Percentiles rank a stretch among this genome's conserved stretches.
Evolutionary conservation across 306 rosid genomes (phyloP).

Genomic region (Cucurbita pepo): DNA sequence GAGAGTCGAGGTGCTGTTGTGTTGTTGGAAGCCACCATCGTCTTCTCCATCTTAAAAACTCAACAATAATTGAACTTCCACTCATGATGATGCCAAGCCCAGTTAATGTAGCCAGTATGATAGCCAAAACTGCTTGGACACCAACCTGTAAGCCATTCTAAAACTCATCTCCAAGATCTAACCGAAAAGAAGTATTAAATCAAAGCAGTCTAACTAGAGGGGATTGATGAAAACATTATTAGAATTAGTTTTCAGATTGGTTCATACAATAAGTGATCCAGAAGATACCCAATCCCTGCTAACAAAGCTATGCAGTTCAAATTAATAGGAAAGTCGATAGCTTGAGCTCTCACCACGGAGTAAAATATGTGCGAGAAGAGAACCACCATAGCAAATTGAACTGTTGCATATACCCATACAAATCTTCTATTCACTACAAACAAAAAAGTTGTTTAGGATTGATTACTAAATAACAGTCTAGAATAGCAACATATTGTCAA

Average conservation of each 20-base stretch:
- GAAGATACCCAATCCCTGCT: not conserved
- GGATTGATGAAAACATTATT: not conserved
- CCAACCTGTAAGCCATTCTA: slow-evolving; percentile 34
- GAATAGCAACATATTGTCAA: not conserved
- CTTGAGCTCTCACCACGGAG: slow-evolving; percentile 45
- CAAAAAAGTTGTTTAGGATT: not conserved
- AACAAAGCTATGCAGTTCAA: not conserved
- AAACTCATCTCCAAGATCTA: not conserved
- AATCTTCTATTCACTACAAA: slow-evolving; percentile 61
- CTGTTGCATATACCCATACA: slow-evolving; percentile 71
- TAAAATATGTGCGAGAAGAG: slow-evolving; percentile 79
- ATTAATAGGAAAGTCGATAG: slow-evolving; percentile 3
- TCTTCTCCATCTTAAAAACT: slow-evolving; percentile 43
- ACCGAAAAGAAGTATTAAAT: not conserved
- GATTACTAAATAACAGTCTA: not conserved
- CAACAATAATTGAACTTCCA: slow-evolving; percentile 64
- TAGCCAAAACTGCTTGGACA: slow-evolving; percentile 60
- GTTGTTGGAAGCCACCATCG: slow-evolving; percentile 22
- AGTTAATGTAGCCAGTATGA: slow-evolving; percentile 81
- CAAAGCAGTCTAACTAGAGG: not conserved
- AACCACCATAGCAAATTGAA: slow-evolving; percentile 71
- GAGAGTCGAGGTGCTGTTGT: slow-evolving; percentile 23
- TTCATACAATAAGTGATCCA: not conserved
- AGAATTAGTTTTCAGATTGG: not conserved
- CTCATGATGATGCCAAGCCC: slow-evolving; percentile 86